phyloP scores from a whole-genome alignment of 148 eudicot species.

The Polygonum aviculare region DNA sequence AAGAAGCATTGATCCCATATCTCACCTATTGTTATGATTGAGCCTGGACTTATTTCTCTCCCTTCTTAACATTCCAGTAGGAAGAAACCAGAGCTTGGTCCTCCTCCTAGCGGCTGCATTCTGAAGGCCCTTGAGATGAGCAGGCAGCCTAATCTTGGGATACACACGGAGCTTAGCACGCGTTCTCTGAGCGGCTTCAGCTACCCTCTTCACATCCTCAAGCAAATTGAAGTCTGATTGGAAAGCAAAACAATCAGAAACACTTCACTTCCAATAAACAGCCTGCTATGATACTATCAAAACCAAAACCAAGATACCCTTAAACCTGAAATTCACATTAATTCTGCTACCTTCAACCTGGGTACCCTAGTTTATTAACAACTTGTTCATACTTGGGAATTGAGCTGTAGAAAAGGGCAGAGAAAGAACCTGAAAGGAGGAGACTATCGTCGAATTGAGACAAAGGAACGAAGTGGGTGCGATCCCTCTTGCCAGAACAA shows the following conservation, averaged over 20 bases:
- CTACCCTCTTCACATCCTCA: slow-evolving; percentile 86
- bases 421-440: slow-evolving; percentile 55
- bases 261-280: not conserved
- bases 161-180: slow-evolving; percentile 42
- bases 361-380: not conserved
- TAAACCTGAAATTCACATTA: not conserved
- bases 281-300: not conserved
- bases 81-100: slow-evolving; percentile 42
- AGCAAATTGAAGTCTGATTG: slow-evolving; percentile 70
- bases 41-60: slow-evolving; percentile 48
- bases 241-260: slow-evolving; percentile 1
- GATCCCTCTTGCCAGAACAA: slow-evolving; percentile 66
- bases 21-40: slow-evolving; percentile 38
- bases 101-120: slow-evolving; percentile 46
- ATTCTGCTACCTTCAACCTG: not conserved
- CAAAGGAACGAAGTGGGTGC: slow-evolving; percentile 52
- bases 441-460: slow-evolving; percentile 64
- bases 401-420: not conserved
- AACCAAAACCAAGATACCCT: not conserved
- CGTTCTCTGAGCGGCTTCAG: slow-evolving; percentile 77
- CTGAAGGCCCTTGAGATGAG: slow-evolving; percentile 46
- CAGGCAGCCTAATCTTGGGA: slow-evolving; percentile 44
- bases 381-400: not conserved
- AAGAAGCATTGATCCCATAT: not conserved
- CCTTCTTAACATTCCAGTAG: slow-evolving; percentile 77